These are phyloP conservation scores for Talaromyces ruber DNA, from an alignment of 495 filamentous ascomycete species.

Conservation along the genomic window DNA sequence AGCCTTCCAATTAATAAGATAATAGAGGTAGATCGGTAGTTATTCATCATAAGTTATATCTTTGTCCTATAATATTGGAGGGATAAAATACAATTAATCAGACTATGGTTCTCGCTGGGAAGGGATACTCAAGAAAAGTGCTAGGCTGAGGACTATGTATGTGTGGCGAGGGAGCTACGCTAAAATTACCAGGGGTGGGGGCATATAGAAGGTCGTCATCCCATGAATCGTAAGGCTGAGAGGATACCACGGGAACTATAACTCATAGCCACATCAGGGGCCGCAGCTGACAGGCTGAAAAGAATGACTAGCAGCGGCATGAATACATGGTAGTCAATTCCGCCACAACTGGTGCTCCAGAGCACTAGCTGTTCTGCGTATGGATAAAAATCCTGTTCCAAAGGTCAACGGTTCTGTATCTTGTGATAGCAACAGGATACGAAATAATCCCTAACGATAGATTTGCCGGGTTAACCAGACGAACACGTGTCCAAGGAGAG, in stretches of 20 bases:
- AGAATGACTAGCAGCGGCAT: too few relatives aligned
- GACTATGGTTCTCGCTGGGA: background rate
- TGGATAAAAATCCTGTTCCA: too few relatives aligned
- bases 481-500: too few relatives aligned
- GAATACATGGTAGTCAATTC: too few relatives aligned
- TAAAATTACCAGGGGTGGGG: background rate
- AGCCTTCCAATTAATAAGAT: slow-evolving; percentile 29
- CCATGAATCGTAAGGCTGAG: slow-evolving; percentile 1
- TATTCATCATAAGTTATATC: slow-evolving; percentile 21
- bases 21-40: slow-evolving; percentile 22
- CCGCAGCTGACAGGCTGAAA: too few relatives aligned
- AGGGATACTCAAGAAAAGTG: background rate
- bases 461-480: too few relatives aligned
- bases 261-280: background rate
- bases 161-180: background rate
- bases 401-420: too few relatives aligned
- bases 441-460: too few relatives aligned
- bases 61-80: slow-evolving; percentile 10
- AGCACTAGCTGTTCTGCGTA: too few relatives aligned
- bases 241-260: background rate
- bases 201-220: background rate
- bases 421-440: too few relatives aligned
- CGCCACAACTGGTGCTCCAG: too few relatives aligned
- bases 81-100: background rate
- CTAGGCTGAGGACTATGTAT: background rate